Evolutionary conservation across 768 basidiomycete species (phyloP).

Genomic region (Suillus spraguei): DNA sequence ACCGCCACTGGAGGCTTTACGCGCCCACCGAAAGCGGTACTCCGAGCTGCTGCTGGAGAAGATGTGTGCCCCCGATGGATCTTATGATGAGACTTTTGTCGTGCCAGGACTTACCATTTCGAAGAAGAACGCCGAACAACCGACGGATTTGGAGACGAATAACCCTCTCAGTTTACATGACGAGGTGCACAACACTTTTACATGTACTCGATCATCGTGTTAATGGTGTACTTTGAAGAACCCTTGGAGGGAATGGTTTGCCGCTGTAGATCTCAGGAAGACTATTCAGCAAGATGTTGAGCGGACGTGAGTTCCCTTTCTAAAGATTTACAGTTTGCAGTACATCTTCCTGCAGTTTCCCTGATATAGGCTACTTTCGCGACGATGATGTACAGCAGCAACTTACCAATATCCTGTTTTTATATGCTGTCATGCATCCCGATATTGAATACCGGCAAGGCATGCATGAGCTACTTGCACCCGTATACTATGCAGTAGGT

Average conservation of each 20-base stretch:
- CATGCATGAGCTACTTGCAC: slow-evolving; percentile 96
- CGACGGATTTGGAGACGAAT: slow-evolving; percentile 63
- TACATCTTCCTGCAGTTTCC: slow-evolving; percentile 64
- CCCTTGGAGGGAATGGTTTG: slow-evolving; percentile 96
- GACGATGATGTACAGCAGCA: slow-evolving; percentile 71
- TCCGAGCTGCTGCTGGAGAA: slow-evolving; percentile 60
- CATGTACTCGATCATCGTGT: not conserved
- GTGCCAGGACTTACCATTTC: slow-evolving; percentile 52
- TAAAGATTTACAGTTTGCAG: slow-evolving; percentile 2
- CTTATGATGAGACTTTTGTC: slow-evolving; percentile 69
- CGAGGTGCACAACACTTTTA: slow-evolving; percentile 46
- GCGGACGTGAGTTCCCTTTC: slow-evolving; percentile 70
- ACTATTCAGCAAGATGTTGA: slow-evolving; percentile 95
- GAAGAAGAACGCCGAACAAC: slow-evolving; percentile 29
- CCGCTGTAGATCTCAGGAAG: slow-evolving; percentile 83
- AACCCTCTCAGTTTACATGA: slow-evolving; percentile 83
- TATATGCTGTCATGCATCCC: slow-evolving; percentile 78
- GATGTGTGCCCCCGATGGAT: slow-evolving; percentile 85
- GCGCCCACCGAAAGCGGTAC: slow-evolving; percentile 57
- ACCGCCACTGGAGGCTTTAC: slow-evolving; percentile 46
- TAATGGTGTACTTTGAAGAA: slow-evolving; percentile 49
- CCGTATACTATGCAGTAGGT: slow-evolving; percentile 69
- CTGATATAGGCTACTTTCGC: slow-evolving; percentile 93
- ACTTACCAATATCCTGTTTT: slow-evolving; percentile 85
- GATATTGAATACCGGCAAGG: slow-evolving; percentile 95